Percentiles rank a stretch among this genome's conserved stretches.
Evolutionary conservation across 345 rosid genomes (phyloP).

Genomic region (Euphorbia tirucalli): DNA sequence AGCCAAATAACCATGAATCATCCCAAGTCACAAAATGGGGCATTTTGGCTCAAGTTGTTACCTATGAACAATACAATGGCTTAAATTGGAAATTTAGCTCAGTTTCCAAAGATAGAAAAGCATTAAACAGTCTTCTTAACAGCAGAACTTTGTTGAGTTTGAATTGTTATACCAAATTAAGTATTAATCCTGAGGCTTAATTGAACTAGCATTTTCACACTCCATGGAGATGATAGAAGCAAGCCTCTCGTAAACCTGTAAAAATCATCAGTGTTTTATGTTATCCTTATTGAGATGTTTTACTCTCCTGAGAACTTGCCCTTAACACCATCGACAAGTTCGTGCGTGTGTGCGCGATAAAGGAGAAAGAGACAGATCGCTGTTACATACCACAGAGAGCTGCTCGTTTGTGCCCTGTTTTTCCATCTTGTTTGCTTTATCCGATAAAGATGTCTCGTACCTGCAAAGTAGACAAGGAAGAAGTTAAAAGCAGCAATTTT

Average conservation of each 20-base stretch:
- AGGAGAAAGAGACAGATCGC: conserved; percentile 1
- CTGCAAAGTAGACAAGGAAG: conserved; percentile 30
- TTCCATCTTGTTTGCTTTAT: conserved; percentile 28
- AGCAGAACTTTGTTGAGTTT: not conserved
- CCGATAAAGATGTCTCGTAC: conserved; percentile 55
- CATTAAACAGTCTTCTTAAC: not conserved
- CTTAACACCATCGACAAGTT: not conserved
- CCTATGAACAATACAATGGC: not conserved
- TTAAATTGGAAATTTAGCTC: not conserved
- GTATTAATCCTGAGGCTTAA: conserved; percentile 32
- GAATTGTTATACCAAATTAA: not conserved
- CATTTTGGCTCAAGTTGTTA: not conserved
- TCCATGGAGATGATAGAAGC: conserved; percentile 76
- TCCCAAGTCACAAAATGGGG: no score
- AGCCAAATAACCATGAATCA: no score
- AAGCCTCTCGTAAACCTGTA: conserved; percentile 79
- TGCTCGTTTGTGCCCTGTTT: conserved; percentile 24
- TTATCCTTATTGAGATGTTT: not conserved
- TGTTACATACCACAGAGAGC: conserved; percentile 58
- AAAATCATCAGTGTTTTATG: not conserved
- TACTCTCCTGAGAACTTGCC: not conserved
- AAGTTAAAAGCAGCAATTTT: not conserved
- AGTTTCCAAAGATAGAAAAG: not conserved
- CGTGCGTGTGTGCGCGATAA: no score
- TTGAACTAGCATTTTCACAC: conserved; percentile 62